A percentile compares a stretch with the other conserved stretches of the same genome.
Conservation (phyloP, 345 rosid genomes). For the Trapa incisa region DNA sequence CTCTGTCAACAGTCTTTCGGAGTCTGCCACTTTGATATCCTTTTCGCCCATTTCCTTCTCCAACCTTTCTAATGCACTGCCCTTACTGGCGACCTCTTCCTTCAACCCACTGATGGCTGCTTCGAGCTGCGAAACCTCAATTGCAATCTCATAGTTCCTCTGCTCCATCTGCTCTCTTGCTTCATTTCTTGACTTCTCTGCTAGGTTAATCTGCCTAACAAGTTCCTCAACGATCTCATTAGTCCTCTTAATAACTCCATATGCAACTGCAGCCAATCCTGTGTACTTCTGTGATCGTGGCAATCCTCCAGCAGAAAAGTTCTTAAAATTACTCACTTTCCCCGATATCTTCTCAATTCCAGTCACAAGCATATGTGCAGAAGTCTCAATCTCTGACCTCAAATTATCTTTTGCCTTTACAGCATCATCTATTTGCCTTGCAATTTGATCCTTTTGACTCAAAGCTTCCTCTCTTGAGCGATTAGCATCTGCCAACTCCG, state of each 20-base stretch:
- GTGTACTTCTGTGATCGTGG: constrained; percentile 74
- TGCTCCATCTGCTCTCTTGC: constrained; percentile 90
- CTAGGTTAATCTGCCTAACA: constrained; percentile 48
- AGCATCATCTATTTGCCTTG: constrained; percentile 46
- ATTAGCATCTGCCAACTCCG: constrained; percentile 37
- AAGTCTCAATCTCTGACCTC: constrained; percentile 66
- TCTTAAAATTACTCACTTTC: constrained; percentile 66
- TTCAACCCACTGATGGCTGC: constrained; percentile 61
- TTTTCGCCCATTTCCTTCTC: constrained; percentile 45
- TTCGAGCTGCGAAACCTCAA: constrained; percentile 95
- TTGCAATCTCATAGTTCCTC: constrained; percentile 92
- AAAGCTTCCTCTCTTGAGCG: constrained; percentile 39
- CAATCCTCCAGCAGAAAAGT: constrained; percentile 56
- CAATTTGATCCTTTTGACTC: constrained; percentile 42
- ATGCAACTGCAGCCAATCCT: constrained; percentile 68
- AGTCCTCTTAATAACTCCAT: constrained; percentile 86
- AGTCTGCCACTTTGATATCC: constrained; percentile 38
- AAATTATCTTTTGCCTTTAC: constrained; percentile 48
- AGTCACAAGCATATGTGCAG: constrained; percentile 77
- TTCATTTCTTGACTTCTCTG: constrained; percentile 62
- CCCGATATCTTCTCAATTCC: constrained; percentile 94
- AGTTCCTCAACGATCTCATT: constrained; percentile 95
- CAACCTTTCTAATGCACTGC: constrained; percentile 33
- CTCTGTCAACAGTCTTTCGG: constrained; percentile 39
- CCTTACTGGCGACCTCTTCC: constrained; percentile 59